Evolutionary conservation across 257 asterid species (phyloP).

Genomic region (Galeopsis tetrahit): DNA sequence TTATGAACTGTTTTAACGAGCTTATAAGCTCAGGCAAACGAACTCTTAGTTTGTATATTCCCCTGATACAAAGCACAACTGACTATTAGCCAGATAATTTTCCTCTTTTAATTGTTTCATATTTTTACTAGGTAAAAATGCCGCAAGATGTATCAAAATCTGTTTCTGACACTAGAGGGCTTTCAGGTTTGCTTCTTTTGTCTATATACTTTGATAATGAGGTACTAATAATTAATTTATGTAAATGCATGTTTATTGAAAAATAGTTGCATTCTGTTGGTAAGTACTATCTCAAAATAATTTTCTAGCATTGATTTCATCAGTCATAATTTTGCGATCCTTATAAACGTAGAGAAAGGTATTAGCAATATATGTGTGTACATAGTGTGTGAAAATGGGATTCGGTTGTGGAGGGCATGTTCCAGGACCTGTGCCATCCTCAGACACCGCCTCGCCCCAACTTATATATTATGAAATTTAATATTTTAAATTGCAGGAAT

Average conservation of each 20-base stretch:
- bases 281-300: not conserved
- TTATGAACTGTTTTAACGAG: too few relatives aligned
- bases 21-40: too few relatives aligned
- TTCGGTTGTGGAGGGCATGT: not conserved
- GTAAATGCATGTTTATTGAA: not conserved
- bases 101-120: slow-evolving; percentile 28
- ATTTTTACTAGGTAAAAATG: slow-evolving; percentile 71
- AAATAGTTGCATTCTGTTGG: not conserved
- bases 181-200: slow-evolving; percentile 64
- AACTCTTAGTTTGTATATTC: slow-evolving; percentile 7
- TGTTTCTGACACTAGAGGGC: slow-evolving; percentile 89
- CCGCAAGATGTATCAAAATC: slow-evolving; percentile 92
- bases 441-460: too few relatives aligned
- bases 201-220: not conserved
- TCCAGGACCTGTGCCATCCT: too few relatives aligned
- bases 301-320: not conserved
- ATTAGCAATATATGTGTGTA: too few relatives aligned
- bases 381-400: not conserved
- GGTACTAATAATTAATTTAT: not conserved
- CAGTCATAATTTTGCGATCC: not conserved
- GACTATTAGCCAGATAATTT: slow-evolving; percentile 23
- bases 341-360: too few relatives aligned
- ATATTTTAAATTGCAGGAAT: too few relatives aligned
- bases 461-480: too few relatives aligned
- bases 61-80: slow-evolving; percentile 6